A percentile compares a stretch with the other conserved stretches of the same genome.
phyloP scores from a whole-genome alignment of 768 basidiomycete species.

The Mycena albidolilacea region DNA sequence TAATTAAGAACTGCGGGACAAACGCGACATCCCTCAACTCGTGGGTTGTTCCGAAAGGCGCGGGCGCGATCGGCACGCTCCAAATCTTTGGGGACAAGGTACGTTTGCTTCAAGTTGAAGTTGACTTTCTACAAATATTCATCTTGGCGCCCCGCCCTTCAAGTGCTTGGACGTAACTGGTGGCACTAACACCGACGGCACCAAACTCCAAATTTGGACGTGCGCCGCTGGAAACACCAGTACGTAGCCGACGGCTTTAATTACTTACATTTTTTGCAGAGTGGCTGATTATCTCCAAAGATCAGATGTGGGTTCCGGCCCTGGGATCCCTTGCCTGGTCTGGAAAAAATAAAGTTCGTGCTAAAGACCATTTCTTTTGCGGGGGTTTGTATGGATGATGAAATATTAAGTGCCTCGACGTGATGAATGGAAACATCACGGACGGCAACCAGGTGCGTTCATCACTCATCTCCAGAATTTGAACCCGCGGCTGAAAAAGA shows the following conservation, averaged over 20 bases:
- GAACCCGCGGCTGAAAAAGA: background rate
- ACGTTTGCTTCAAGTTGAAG: background rate
- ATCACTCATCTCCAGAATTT: background rate
- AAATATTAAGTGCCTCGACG: constrained; percentile 2
- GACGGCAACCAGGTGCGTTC: constrained; percentile 22
- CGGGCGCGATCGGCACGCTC: constrained; percentile 6
- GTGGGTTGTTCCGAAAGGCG: constrained; percentile 9
- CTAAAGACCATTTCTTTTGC: background rate
- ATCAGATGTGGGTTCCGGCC: constrained; percentile 15
- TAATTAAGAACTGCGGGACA: constrained; percentile 14
- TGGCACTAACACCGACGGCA: background rate
- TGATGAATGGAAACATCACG: constrained; percentile 21
- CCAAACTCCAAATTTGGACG: constrained; percentile 16
- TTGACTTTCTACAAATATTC: background rate
- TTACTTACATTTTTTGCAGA: background rate
- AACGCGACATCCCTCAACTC: constrained; percentile 20
- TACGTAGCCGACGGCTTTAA: background rate
- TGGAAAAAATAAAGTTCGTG: constrained; percentile 19
- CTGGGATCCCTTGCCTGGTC: background rate
- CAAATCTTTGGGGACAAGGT: constrained; percentile 19
- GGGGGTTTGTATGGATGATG: background rate
- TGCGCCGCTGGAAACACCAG: constrained; percentile 13
- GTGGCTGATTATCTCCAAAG: constrained; percentile 3
- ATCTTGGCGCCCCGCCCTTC: constrained; percentile 1
- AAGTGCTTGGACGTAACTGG: constrained; percentile 22